phyloP scores from a whole-genome alignment of 805 yeast species.

The Candida coquimbonensis region DNA sequence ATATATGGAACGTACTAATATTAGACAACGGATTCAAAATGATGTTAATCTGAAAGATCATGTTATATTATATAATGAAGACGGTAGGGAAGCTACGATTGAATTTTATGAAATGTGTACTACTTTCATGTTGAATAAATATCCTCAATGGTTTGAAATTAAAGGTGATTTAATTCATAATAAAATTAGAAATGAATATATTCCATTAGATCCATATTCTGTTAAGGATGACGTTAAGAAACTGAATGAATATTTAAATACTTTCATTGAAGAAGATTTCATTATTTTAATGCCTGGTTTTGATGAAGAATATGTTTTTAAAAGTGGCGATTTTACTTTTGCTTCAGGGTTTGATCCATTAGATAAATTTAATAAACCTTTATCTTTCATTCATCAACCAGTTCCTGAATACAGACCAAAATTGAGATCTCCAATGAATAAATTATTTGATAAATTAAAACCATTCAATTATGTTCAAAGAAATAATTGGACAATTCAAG shows the following conservation, averaged over 20 bases:
- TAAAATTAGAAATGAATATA: constrained; percentile 19
- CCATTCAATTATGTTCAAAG: constrained; percentile 53
- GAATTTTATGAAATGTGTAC: constrained; percentile 21
- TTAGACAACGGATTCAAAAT: constrained; percentile 27
- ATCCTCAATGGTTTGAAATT: constrained; percentile 21
- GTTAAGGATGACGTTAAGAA: constrained; percentile 14
- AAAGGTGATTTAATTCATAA: constrained; percentile 18
- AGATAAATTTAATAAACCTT: constrained; percentile 41
- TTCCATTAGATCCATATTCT: constrained; percentile 20
- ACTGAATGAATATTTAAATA: constrained; percentile 14
- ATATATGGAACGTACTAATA: constrained; percentile 38
- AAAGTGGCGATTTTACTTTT: constrained; percentile 53
- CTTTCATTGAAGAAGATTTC: constrained; percentile 31
- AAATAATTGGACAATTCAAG: constrained; percentile 65
- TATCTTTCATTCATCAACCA: constrained; percentile 59
- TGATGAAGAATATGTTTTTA: constrained; percentile 50
- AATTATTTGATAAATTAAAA: constrained; percentile 51
- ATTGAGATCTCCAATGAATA: constrained; percentile 57
- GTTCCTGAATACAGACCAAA: constrained; percentile 60
- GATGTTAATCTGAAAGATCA: constrained; percentile 27
- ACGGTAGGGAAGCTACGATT: constrained; percentile 16
- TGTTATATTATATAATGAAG: constrained; percentile 28
- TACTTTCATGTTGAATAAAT: constrained; percentile 18
- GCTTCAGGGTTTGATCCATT: constrained; percentile 72
- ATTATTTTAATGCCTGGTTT: constrained; percentile 38